Percentiles rank a stretch among this genome's conserved stretches.
phyloP scores from a whole-genome alignment of 148 eudicot species.

The Vaccinium vitisidaea region DNA sequence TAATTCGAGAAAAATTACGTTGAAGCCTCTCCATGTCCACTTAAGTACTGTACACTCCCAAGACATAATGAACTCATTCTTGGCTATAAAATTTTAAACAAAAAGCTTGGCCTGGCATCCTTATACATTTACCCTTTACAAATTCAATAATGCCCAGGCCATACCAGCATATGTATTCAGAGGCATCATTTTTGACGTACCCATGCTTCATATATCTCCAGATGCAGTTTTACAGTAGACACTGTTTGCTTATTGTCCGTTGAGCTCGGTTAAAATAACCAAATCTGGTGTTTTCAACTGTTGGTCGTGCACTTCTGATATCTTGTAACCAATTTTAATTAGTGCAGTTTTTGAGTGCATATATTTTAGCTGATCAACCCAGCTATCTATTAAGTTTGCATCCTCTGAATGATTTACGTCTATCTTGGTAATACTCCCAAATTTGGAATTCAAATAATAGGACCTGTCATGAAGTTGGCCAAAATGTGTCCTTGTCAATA shows the following conservation, averaged over 20 bases:
- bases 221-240: background rate
- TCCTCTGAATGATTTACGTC: background rate
- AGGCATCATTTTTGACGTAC: background rate
- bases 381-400: background rate
- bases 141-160: background rate
- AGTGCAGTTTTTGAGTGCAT: background rate
- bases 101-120: background rate
- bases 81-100: background rate
- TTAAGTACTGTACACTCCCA: background rate
- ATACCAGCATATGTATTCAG: background rate
- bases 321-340: background rate
- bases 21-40: background rate
- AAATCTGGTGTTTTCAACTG: background rate
- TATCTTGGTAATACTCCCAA: background rate
- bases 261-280: background rate
- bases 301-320: background rate
- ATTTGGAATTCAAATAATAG: background rate
- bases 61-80: background rate
- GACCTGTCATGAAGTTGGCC: background rate
- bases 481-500: background rate
- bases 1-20: background rate
- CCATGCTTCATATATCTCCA: background rate
- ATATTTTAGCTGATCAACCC: background rate
- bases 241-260: background rate
- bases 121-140: background rate